phyloP scores from a whole-genome alignment of 2,329 filamentous ascomycete species.

The Zasmidium angulare region DNA sequence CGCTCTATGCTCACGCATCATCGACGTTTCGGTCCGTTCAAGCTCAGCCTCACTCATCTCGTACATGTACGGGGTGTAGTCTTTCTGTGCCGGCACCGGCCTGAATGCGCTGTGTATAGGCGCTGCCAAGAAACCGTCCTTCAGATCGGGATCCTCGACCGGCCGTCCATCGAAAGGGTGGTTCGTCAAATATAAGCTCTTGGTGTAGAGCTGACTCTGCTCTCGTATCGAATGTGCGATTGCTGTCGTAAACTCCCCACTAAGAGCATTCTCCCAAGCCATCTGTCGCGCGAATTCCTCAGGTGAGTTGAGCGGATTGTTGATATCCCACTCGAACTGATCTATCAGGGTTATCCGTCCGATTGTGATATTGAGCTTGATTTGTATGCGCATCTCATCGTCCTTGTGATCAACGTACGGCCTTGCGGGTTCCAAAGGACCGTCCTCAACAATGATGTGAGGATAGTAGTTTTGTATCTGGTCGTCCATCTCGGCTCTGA shows the following conservation, averaged over 20 bases:
- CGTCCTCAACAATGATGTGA: slow-evolving; percentile 84
- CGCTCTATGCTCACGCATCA: slow-evolving; percentile 87
- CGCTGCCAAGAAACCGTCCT: slow-evolving; percentile 79
- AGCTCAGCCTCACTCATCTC: slow-evolving; percentile 89
- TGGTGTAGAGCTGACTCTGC: slow-evolving; percentile 90
- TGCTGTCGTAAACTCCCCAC: slow-evolving; percentile 93
- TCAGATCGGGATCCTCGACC: slow-evolving; percentile 86
- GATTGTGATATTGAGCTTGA: slow-evolving; percentile 97
- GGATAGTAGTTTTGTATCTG: slow-evolving; percentile 93
- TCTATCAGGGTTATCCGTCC: slow-evolving; percentile 91
- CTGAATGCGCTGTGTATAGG: slow-evolving; percentile 82
- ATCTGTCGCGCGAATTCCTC: slow-evolving; percentile 92
- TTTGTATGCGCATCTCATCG: slow-evolving; percentile 94
- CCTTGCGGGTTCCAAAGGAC: slow-evolving; percentile 82
- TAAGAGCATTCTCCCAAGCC: slow-evolving; percentile 84
- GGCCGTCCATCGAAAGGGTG: slow-evolving; percentile 94
- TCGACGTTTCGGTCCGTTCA: slow-evolving; percentile 86
- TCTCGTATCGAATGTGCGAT: slow-evolving; percentile 98
- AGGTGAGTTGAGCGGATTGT: slow-evolving; percentile 88
- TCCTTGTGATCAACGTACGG: slow-evolving; percentile 96
- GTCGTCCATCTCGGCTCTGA: slow-evolving; percentile 79
- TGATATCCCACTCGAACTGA: slow-evolving; percentile 99
- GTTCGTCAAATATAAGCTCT: slow-evolving; percentile 86
- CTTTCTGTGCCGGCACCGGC: slow-evolving; percentile 88
- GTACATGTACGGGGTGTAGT: slow-evolving; percentile 90